Percentiles rank a stretch among this genome's conserved stretches.
phyloP scores from a whole-genome alignment of 2,329 filamentous ascomycete species.

The Pezicula carpinea region DNA sequence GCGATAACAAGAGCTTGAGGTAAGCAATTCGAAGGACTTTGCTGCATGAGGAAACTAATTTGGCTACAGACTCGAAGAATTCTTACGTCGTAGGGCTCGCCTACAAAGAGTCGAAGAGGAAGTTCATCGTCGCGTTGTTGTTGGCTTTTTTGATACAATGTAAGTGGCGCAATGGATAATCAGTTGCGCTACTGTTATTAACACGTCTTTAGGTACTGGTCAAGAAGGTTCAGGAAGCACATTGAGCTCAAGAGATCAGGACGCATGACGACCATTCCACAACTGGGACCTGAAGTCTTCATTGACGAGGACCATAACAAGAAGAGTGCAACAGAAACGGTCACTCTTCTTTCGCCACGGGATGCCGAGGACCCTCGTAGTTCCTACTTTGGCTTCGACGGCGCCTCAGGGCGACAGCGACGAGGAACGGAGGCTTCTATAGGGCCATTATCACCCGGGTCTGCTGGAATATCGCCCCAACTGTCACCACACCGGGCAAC shows the following conservation, averaged over 20 bases:
- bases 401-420: slow-evolving; percentile 15
- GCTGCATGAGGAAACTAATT: slow-evolving; percentile 4
- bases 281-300: slow-evolving; percentile 82
- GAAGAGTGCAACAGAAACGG: slow-evolving; percentile 14
- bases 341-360: slow-evolving; percentile 20
- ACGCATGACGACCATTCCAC: slow-evolving; percentile 73
- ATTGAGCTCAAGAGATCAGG: slow-evolving; percentile 68
- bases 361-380: slow-evolving; percentile 18
- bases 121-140: slow-evolving; percentile 81
- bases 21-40: slow-evolving; percentile 33
- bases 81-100: slow-evolving; percentile 81
- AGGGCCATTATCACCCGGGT: slow-evolving; percentile 13
- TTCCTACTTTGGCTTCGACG: slow-evolving; percentile 26
- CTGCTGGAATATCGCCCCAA: slow-evolving; percentile 19
- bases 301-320: slow-evolving; percentile 61
- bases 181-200: slow-evolving; percentile 15
- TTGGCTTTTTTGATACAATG: slow-evolving; percentile 93
- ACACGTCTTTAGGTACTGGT: slow-evolving; percentile 59
- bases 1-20: slow-evolving; percentile 90
- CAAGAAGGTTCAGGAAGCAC: slow-evolving; percentile 72
- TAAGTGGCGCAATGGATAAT: slow-evolving; percentile 40
- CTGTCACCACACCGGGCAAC: slow-evolving; percentile 32
- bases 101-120: slow-evolving; percentile 94
- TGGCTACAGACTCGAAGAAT: slow-evolving; percentile 74
- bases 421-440: slow-evolving; percentile 13